Evolutionary conservation across 345 rosid species (phyloP).

Genomic region (Pelargonium nanum): DNA sequence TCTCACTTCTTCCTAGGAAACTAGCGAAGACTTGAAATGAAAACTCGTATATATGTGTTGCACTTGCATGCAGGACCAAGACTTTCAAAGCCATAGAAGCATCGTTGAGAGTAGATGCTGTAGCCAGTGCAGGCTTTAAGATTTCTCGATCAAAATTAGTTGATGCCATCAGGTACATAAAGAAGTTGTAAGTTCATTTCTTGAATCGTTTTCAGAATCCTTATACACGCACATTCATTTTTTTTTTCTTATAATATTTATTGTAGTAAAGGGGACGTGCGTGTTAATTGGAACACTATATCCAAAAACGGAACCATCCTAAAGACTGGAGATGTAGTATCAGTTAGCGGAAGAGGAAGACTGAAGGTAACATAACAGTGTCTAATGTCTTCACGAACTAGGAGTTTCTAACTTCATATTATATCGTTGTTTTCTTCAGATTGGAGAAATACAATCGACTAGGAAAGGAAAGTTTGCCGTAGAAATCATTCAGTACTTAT

Average conservation of each 20-base stretch:
- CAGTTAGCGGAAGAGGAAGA: conserved; percentile 86
- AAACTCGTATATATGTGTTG: no score
- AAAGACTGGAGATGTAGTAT: conserved; percentile 74
- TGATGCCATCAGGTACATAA: conserved; percentile 62
- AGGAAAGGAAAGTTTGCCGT: conserved; percentile 72
- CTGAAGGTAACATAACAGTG: conserved; percentile 48
- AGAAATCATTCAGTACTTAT: conserved; percentile 66
- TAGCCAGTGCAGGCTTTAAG: conserved; percentile 98
- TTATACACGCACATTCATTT: no score
- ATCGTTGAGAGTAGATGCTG: conserved; percentile 82
- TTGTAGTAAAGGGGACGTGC: conserved; percentile 61
- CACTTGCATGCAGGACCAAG: conserved; percentile 65
- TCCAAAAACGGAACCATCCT: conserved; percentile 65
- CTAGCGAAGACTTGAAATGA: background rate
- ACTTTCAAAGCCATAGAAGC: conserved; percentile 74
- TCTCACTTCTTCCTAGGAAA: background rate
- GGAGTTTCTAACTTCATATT: background rate
- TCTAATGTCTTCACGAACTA: no score
- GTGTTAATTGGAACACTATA: conserved; percentile 68
- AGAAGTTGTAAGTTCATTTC: no score
- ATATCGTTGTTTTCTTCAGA: conserved; percentile 26
- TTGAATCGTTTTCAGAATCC: no score
- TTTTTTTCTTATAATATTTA: background rate
- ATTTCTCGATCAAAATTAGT: conserved; percentile 79
- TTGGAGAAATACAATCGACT: conserved; percentile 69